These are phyloP conservation scores for Citrus trifoliata DNA, from an alignment of 345 rosid genomes.

Conservation along the genomic window DNA sequence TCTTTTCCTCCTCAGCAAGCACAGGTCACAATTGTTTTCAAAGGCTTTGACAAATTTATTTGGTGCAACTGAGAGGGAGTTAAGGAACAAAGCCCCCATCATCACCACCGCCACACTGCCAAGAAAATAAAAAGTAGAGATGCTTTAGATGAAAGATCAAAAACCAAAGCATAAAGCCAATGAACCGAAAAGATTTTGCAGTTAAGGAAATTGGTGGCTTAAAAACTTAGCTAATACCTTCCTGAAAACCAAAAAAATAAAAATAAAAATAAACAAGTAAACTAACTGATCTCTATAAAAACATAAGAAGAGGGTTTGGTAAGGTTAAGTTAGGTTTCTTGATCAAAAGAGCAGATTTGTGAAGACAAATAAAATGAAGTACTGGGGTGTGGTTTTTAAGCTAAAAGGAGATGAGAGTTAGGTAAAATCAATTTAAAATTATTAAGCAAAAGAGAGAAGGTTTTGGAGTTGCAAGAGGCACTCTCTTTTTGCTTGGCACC, in stretches of 20 bases:
- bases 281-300: slow-evolving; percentile 42
- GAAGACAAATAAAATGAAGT: slow-evolving; percentile 1
- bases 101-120: slow-evolving; percentile 19
- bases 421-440: slow-evolving; percentile 16
- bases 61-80: slow-evolving; percentile 38
- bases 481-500: slow-evolving; percentile 40
- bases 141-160: slow-evolving; percentile 24
- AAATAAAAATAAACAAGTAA: slow-evolving; percentile 35
- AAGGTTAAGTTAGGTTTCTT: slow-evolving; percentile 41
- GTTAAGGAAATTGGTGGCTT: slow-evolving; percentile 47
- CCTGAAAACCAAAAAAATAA: slow-evolving; percentile 6
- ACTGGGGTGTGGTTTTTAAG: not conserved
- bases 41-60: slow-evolving; percentile 21
- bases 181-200: slow-evolving; percentile 21
- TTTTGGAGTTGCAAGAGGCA: not conserved
- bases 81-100: slow-evolving; percentile 79
- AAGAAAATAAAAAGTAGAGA: slow-evolving; percentile 24
- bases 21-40: slow-evolving; percentile 18
- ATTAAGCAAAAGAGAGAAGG: not conserved
- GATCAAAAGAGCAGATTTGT: slow-evolving; percentile 26
- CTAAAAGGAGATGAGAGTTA: slow-evolving; percentile 21
- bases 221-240: slow-evolving; percentile 35
- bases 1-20: slow-evolving; percentile 29
- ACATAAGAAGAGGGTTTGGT: slow-evolving; percentile 36
- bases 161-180: slow-evolving; percentile 19